Base-by-base conservation (phyloP, 2,329 filamentous ascomycete genomes). In the Myriosclerotinia scirpicola region DNA sequence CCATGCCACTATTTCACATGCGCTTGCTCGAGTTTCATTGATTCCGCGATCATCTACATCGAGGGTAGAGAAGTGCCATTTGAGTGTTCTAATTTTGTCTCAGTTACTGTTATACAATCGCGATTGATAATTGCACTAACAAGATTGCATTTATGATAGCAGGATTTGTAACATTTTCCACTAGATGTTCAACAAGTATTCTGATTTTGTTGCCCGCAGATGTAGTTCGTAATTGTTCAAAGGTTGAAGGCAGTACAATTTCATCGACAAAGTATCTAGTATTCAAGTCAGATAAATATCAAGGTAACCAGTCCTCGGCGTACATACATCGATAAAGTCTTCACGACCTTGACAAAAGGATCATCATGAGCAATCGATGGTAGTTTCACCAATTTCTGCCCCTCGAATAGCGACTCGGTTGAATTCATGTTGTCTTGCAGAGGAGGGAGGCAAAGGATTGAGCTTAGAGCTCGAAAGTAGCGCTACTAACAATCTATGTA, bases 1-100 rank as follows among this genome's bases (percentile, higher is more conserved):
- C 89, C 90, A 93, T 48, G 91, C 91, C 17, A 92, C 89, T 69
- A 92, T 90, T 79, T 94, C 91, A 74, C 90, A 93, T 38, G 89
- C 90, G 74, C 87, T 85, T 26, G 89, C 89, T 64, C 90, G 84
- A 17, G 89, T 85, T 67, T 90, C 85, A 67, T 87, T 86, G 42
- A 93, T 79, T 5, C 87, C 87, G 67, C 86, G 85, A 67, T 90
- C 82, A 56, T 83, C 82, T 40, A 77, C 81, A 69, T 90, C 88
- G 44, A 83, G 80, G 15, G 85, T 83, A 34, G 84, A 80, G 68
- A 89, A 94, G 74, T 93, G 90, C 82, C 89, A 91, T 75, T 90
- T 90, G 40, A 93, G 80, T 1, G 89, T 90, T 59, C 90, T 92
- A 66, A n/a, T 9, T 30, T 65, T 67, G 26, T 67, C 38, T 48